Conservation (phyloP, 2,329 filamentous ascomycete genomes). For the Xenosphaeropsis pyriputrescens region DNA sequence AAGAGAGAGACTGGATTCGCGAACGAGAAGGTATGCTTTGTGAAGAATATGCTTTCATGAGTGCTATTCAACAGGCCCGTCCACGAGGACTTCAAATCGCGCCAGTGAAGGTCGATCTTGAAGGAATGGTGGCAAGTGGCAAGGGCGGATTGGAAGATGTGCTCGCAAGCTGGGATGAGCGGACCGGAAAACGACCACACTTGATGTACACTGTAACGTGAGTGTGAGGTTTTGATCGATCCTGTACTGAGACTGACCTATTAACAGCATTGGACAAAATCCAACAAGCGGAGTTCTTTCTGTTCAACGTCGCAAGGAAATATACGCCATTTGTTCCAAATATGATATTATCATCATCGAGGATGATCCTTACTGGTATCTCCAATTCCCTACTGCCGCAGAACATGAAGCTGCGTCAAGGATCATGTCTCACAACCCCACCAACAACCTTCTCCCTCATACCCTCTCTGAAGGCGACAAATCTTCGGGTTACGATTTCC, state of each 20-base stretch:
- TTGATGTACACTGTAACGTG: conserved; percentile 83
- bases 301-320: conserved; percentile 56
- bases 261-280: conserved; percentile 66
- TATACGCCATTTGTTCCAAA: conserved; percentile 68
- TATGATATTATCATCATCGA: conserved; percentile 88
- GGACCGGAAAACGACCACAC: conserved; percentile 62
- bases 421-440: conserved; percentile 4
- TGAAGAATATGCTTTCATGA: conserved; percentile 73
- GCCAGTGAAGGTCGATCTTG: conserved; percentile 59
- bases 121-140: conserved; percentile 66
- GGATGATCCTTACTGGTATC: conserved; percentile 92
- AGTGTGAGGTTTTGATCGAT: conserved; percentile 22
- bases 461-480: conserved; percentile 17
- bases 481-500: conserved; percentile 56
- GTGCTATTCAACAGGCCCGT: conserved; percentile 49
- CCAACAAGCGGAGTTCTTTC: conserved; percentile 68
- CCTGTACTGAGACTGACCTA: conserved; percentile 5
- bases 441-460: conserved; percentile 1
- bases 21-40: conserved; percentile 65
- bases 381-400: conserved; percentile 69
- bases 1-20: conserved; percentile 47
- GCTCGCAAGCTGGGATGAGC: conserved; percentile 67
- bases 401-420: conserved; percentile 18
- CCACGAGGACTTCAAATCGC: conserved; percentile 52
- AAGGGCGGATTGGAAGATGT: conserved; percentile 64